A percentile compares a stretch with the other conserved stretches of the same genome.
These are phyloP conservation scores for Marasmius fiardii DNA, from an alignment of 1,284 basidiomycete genomes.

Conservation along the genomic window DNA sequence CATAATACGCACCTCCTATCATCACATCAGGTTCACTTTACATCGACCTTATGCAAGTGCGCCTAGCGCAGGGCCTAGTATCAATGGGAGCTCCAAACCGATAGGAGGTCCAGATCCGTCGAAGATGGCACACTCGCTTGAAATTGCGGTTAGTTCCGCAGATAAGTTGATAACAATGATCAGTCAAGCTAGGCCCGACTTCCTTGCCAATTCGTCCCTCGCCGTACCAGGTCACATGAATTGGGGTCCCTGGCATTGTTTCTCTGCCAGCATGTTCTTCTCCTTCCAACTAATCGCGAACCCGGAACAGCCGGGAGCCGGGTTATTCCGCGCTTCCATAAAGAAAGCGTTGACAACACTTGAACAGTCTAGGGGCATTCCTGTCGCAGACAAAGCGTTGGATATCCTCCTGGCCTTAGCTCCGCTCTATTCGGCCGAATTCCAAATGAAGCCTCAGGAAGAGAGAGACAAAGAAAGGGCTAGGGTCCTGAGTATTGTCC, in stretches of 20 bases:
- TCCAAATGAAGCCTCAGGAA: constrained; percentile 41
- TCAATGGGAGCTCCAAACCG: constrained; percentile 17
- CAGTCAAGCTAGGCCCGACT: constrained; percentile 66
- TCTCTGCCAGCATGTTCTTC: constrained; percentile 84
- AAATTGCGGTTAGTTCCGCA: constrained; percentile 69
- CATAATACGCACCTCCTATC: constrained; percentile 69
- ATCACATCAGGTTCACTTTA: constrained; percentile 78
- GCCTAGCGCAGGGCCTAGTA: constrained; percentile 19
- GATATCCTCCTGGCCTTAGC: constrained; percentile 65
- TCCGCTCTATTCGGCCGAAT: constrained; percentile 65
- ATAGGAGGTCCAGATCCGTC: constrained; percentile 33
- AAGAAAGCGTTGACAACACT: constrained; percentile 62
- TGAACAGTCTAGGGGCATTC: constrained; percentile 56
- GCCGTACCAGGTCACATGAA: constrained; percentile 77
- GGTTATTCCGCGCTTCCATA: constrained; percentile 69
- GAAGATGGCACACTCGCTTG: constrained; percentile 57
- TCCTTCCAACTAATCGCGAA: constrained; percentile 77
- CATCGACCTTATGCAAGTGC: constrained; percentile 72
- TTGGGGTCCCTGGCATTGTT: constrained; percentile 79
- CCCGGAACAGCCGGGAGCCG: constrained; percentile 71
- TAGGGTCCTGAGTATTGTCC: constrained; percentile 59
- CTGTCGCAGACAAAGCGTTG: constrained; percentile 69
- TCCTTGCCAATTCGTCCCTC: constrained; percentile 61
- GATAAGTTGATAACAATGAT: constrained; percentile 74
- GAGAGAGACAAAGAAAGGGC: constrained; percentile 57